These are phyloP conservation scores for Pseudogymnoascus sp. DNA, from an alignment of 2,329 filamentous ascomycete species.

Conservation along the genomic window DNA sequence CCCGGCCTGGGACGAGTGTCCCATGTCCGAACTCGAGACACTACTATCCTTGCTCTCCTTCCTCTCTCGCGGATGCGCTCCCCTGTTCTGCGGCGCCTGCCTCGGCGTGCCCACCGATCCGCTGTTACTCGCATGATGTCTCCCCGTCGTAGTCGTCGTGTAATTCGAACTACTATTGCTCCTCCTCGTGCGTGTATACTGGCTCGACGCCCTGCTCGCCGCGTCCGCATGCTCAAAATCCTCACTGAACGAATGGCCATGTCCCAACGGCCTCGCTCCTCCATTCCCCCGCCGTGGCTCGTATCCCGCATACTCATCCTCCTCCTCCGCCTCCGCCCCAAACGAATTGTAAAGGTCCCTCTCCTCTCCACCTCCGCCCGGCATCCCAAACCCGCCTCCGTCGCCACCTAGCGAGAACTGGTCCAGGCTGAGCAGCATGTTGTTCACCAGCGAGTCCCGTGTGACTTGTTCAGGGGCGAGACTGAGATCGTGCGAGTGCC, in stretches of 20 bases:
- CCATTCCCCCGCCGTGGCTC: conserved; percentile 6
- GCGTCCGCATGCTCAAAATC: conserved; percentile 50
- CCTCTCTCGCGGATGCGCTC: conserved; percentile 43
- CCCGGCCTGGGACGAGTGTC: conserved; percentile 45
- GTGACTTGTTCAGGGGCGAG: conserved; percentile 68
- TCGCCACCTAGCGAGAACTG: conserved; percentile 56
- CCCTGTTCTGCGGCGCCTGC: conserved; percentile 28
- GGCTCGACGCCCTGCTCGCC: conserved; percentile 43
- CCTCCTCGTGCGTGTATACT: conserved; percentile 50
- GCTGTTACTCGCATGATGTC: conserved; percentile 14
- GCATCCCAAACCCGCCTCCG: conserved; percentile 17
- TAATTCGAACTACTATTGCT: conserved; percentile 77
- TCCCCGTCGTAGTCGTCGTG: conserved; percentile 33
- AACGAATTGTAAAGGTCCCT: conserved; percentile 23
- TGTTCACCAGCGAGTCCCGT: conserved; percentile 86
- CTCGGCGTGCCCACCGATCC: conserved; percentile 28
- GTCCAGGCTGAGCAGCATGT: conserved; percentile 90
- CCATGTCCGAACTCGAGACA: conserved; percentile 57
- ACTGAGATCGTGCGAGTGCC: conserved; percentile 64
- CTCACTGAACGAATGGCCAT: conserved; percentile 52
- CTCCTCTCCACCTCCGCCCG: conserved; percentile 22
- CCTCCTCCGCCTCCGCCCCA: conserved; percentile 9
- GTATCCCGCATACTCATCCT: not conserved
- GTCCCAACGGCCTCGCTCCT: conserved; percentile 20
- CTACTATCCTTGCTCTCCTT: conserved; percentile 67